phyloP scores from a whole-genome alignment of 2,329 filamentous ascomycete genomes.

The Cladophialophora psammophila region DNA sequence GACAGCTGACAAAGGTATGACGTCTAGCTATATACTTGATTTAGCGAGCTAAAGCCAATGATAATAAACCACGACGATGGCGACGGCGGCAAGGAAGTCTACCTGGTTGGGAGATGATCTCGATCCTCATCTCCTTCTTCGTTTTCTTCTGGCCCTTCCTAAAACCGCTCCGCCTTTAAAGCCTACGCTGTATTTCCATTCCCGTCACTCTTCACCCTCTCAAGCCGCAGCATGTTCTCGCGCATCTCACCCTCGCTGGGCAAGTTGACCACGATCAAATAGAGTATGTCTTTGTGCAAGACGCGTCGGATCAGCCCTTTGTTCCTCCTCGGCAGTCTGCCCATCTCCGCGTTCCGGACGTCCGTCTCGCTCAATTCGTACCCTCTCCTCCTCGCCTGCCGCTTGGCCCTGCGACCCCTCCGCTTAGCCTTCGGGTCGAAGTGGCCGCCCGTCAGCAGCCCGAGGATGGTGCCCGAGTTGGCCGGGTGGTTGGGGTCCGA shows the following conservation, averaged over 20 bases:
- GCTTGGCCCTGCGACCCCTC: constrained; percentile 26
- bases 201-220: constrained; percentile 11
- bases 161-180: too few relatives aligned
- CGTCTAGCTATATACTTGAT: too few relatives aligned
- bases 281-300: constrained; percentile 31
- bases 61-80: too few relatives aligned
- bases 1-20: too few relatives aligned
- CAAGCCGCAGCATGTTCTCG: constrained; percentile 31
- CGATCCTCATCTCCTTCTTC: too few relatives aligned
- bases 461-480: constrained; percentile 57
- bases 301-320: constrained; percentile 25
- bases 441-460: constrained; percentile 56
- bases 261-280: constrained; percentile 36
- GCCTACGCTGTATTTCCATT: background rate
- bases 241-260: constrained; percentile 34
- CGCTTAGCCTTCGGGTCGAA: constrained; percentile 33
- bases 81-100: too few relatives aligned
- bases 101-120: too few relatives aligned
- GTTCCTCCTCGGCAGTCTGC: constrained; percentile 18
- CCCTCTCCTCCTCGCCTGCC: constrained; percentile 22
- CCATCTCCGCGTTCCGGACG: constrained; percentile 34
- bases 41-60: too few relatives aligned
- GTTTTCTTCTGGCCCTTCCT: too few relatives aligned
- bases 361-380: constrained; percentile 31
- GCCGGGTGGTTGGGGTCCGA: constrained; percentile 61